Evolutionary conservation across 768 basidiomycete genomes (phyloP).

Genomic region (Panellus pusillus): DNA sequence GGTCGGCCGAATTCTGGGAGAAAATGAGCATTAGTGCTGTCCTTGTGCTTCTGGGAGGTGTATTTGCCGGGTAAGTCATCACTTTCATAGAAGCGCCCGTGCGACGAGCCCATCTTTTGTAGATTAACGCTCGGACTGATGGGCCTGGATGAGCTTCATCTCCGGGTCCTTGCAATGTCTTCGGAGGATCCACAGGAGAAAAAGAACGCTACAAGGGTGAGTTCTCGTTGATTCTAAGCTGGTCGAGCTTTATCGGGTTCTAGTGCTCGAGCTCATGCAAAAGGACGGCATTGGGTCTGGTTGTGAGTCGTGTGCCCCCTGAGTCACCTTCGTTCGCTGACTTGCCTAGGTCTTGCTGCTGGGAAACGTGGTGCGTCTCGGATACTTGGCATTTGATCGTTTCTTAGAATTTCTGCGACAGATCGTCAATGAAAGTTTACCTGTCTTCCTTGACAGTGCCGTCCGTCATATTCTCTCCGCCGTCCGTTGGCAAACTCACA

Average conservation of each 20-base stretch:
- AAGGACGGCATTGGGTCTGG: slow-evolving; percentile 90
- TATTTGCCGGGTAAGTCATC: slow-evolving; percentile 81
- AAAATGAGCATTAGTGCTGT: slow-evolving; percentile 65
- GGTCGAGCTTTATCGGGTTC: not conserved
- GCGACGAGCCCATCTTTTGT: not conserved
- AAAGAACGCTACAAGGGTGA: slow-evolving; percentile 69
- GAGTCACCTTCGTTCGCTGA: too few species aligned
- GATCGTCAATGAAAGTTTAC: slow-evolving; percentile 83
- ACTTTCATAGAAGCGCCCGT: not conserved
- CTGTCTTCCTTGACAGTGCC: slow-evolving; percentile 79
- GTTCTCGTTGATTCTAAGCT: not conserved
- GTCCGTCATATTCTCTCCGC: slow-evolving; percentile 35
- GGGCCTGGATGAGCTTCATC: slow-evolving; percentile 90
- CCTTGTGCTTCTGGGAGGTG: slow-evolving; percentile 83
- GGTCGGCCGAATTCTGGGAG: slow-evolving; percentile 53
- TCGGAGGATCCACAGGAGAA: slow-evolving; percentile 72
- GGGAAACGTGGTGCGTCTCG: slow-evolving; percentile 72
- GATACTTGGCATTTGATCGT: not conserved
- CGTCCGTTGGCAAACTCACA: not conserved
- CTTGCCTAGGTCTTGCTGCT: slow-evolving; percentile 73
- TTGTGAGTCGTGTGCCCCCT: slow-evolving; percentile 47
- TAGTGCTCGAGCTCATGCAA: slow-evolving; percentile 56
- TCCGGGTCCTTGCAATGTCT: slow-evolving; percentile 80
- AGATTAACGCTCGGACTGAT: slow-evolving; percentile 90
- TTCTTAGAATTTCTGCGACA: slow-evolving; percentile 27